Conservation (phyloP, 129 eudicot genomes). For the Centella asiatica region DNA sequence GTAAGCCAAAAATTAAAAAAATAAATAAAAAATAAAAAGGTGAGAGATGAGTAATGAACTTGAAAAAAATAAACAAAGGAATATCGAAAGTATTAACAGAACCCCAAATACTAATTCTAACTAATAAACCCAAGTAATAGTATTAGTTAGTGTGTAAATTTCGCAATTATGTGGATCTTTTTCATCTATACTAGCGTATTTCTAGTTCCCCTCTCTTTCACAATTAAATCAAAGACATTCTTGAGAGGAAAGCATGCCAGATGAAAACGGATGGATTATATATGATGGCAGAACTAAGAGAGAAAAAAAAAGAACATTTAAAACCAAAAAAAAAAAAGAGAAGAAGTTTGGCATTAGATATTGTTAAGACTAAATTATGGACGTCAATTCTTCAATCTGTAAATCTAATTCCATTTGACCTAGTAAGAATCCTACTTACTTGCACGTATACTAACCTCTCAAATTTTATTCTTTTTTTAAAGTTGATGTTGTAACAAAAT, state of each 20-base stretch:
- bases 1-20: too few species aligned
- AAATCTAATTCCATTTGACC: background rate
- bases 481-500: conserved; percentile 7
- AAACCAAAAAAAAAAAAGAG: background rate
- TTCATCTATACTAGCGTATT: too few species aligned
- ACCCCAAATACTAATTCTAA: too few species aligned
- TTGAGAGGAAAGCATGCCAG: background rate
- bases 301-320: background rate
- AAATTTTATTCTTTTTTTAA: background rate
- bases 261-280: background rate
- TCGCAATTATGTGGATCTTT: too few species aligned
- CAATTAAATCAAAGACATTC: too few species aligned
- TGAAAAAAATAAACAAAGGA: too few species aligned
- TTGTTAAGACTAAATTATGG: background rate
- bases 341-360: background rate
- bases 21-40: too few species aligned
- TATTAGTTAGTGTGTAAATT: too few species aligned
- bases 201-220: too few species aligned
- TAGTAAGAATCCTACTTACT: conserved; percentile 6
- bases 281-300: background rate
- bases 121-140: too few species aligned
- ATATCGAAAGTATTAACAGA: too few species aligned
- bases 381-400: background rate
- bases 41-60: too few species aligned
- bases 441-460: conserved; percentile 2